Evolutionary conservation across 2,329 filamentous ascomycete species (phyloP).

Genomic region (Scytalidium lignicola): DNA sequence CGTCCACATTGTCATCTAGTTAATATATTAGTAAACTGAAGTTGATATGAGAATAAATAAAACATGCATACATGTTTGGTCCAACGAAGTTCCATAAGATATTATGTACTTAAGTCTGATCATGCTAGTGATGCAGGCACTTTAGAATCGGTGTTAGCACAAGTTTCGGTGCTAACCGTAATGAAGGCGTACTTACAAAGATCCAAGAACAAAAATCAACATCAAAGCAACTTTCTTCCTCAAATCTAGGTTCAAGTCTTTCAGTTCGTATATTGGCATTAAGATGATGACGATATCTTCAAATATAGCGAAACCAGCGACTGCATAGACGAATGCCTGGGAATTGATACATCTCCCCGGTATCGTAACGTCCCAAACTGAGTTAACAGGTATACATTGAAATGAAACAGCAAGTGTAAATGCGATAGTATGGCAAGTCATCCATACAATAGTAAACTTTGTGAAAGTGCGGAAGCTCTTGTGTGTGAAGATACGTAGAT

Average conservation of each 20-base stretch:
- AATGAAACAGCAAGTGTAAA: slow-evolving; percentile 13
- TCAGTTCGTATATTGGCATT: slow-evolving; percentile 59
- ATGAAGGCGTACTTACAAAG: slow-evolving; percentile 47
- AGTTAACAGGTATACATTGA: slow-evolving; percentile 16
- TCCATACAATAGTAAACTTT: slow-evolving; percentile 8
- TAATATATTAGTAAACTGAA: slow-evolving; percentile 34
- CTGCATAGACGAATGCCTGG: slow-evolving; percentile 60
- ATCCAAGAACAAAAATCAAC: slow-evolving; percentile 61
- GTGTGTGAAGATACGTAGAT: slow-evolving; percentile 13
- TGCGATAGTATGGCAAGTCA: slow-evolving; percentile 6
- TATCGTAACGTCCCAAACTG: slow-evolving; percentile 11
- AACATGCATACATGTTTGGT: slow-evolving; percentile 15
- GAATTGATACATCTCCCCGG: slow-evolving; percentile 50
- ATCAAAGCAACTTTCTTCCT: slow-evolving; percentile 63
- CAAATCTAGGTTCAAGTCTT: slow-evolving; percentile 54
- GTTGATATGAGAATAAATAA: slow-evolving; percentile 31
- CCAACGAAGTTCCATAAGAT: slow-evolving; percentile 13
- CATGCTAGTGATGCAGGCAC: slow-evolving; percentile 48
- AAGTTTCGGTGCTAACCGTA: not conserved
- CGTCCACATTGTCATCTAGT: slow-evolving; percentile 18
- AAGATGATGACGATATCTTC: slow-evolving; percentile 64
- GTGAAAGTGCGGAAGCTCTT: slow-evolving; percentile 6
- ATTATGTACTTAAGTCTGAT: slow-evolving; percentile 59
- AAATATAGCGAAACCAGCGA: slow-evolving; percentile 62
- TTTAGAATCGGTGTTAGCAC: slow-evolving; percentile 8